These are phyloP conservation scores for Schwanniomyces polymorphus DNA, from an alignment of 805 yeast species.

Conservation along the genomic window DNA sequence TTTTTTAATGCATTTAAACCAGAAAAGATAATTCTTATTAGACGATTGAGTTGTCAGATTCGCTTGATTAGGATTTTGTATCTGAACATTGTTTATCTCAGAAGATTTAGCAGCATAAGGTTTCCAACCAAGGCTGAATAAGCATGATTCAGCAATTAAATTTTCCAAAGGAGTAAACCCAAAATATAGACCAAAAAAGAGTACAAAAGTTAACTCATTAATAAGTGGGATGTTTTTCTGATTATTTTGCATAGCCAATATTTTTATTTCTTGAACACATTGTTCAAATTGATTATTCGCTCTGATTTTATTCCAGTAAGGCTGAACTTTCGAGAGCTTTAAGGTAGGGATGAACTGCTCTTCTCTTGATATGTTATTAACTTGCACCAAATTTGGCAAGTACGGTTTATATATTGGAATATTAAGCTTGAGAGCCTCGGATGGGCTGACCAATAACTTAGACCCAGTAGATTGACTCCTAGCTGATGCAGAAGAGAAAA, in stretches of 20 bases:
- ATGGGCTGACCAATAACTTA: conserved; percentile 21
- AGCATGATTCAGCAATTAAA: conserved; percentile 39
- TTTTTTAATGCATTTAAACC: conserved; percentile 16
- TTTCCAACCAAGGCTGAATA: conserved; percentile 42
- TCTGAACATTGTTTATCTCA: conserved; percentile 2
- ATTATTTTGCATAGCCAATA: conserved; percentile 17
- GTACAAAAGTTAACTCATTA: conserved; percentile 37
- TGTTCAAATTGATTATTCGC: conserved; percentile 32
- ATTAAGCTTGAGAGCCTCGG: conserved; percentile 21
- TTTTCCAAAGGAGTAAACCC: conserved; percentile 44
- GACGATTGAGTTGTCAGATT: background rate
- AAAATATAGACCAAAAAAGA: conserved; percentile 44
- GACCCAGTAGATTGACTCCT: conserved; percentile 22
- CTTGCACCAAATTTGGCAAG: conserved; percentile 26
- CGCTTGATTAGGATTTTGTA: conserved; percentile 3
- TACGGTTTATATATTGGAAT: conserved; percentile 34
- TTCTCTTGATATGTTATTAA: conserved; percentile 21
- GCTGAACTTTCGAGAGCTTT: conserved; percentile 33
- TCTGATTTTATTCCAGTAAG: conserved; percentile 42
- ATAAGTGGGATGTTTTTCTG: conserved; percentile 21
- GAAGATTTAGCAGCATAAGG: conserved; percentile 28
- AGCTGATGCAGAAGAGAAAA: conserved; percentile 36
- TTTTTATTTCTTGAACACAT: conserved; percentile 29
- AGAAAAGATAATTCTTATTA: conserved; percentile 7
- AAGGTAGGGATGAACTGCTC: conserved; percentile 30